These are phyloP conservation scores for Beauveria sp. DNA, from an alignment of 2,329 filamentous ascomycete species.

Conservation along the genomic window DNA sequence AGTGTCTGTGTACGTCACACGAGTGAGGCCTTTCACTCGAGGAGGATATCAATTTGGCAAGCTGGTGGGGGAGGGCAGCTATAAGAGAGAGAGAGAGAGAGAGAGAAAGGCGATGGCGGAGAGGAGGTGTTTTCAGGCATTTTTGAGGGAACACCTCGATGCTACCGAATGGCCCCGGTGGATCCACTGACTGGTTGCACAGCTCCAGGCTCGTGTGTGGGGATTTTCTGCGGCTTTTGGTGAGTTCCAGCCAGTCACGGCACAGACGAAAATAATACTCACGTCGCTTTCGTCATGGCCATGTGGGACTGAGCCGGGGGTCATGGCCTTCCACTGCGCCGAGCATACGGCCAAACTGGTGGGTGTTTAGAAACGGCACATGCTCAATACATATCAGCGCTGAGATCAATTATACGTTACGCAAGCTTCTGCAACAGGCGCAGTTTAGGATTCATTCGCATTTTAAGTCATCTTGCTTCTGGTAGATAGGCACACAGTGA, in stretches of 20 bases:
- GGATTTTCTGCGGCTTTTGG: constrained; percentile 1
- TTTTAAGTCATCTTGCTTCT: no score
- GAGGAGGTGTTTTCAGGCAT: constrained; percentile 21
- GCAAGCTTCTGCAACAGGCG: no score
- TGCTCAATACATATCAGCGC: neutral
- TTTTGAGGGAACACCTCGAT: neutral
- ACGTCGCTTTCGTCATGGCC: constrained; percentile 22
- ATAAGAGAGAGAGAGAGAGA: constrained; percentile 15
- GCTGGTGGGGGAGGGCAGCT: constrained; percentile 19
- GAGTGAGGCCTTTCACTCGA: constrained; percentile 10
- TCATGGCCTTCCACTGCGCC: constrained; percentile 8
- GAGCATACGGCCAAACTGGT: neutral
- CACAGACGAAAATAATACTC: constrained; percentile 22
- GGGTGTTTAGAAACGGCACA: neutral
- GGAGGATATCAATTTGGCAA: constrained; percentile 13
- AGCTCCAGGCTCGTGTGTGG: constrained; percentile 9
- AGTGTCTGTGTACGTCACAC: constrained; percentile 6
- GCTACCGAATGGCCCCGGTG: constrained; percentile 4
- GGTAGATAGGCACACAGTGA: neutral
- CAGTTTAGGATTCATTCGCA: neutral
- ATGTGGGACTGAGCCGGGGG: constrained; percentile 8
- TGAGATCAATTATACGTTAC: neutral
- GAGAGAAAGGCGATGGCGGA: constrained; percentile 17
- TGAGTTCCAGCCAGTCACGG: constrained; percentile 5
- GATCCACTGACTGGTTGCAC: constrained; percentile 10